phyloP scores from a whole-genome alignment of 768 basidiomycete species.

The Auricularia sp. region DNA sequence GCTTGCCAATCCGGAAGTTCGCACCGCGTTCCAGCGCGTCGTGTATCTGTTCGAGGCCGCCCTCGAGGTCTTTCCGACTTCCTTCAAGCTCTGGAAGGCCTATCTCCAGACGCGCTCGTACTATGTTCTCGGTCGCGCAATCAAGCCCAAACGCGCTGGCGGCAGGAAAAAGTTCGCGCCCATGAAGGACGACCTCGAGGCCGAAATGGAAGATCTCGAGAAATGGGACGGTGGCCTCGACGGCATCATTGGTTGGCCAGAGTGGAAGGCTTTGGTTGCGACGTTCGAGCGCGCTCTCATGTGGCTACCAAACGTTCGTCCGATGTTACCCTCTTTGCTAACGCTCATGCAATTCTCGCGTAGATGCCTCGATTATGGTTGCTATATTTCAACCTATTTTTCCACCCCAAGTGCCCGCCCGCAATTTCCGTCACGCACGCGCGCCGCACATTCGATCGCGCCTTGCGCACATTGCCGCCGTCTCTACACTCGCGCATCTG shows the following conservation, averaged over 20 bases:
- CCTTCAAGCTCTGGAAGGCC: conserved; percentile 93
- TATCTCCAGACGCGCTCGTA: conserved; percentile 77
- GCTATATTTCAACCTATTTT: conserved; percentile 83
- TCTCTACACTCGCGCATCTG: conserved; percentile 88
- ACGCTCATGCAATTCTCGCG: not conserved
- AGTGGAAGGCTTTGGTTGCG: conserved; percentile 85
- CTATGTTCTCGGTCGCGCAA: conserved; percentile 73
- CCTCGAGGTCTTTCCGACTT: conserved; percentile 73
- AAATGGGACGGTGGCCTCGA: conserved; percentile 84
- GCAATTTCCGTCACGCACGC: conserved; percentile 81
- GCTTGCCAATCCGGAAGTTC: conserved; percentile 60
- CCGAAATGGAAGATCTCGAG: conserved; percentile 68
- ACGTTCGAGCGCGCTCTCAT: conserved; percentile 87
- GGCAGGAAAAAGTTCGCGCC: conserved; percentile 88
- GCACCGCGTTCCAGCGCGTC: conserved; percentile 71
- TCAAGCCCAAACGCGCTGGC: conserved; percentile 66
- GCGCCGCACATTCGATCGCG: conserved; percentile 87
- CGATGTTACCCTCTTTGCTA: conserved; percentile 3
- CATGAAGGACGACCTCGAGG: conserved; percentile 83
- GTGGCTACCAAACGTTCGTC: conserved; percentile 82
- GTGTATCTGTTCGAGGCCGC: conserved; percentile 94
- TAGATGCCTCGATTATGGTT: conserved; percentile 93
- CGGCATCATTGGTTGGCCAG: conserved; percentile 86
- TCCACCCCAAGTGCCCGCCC: conserved; percentile 82
- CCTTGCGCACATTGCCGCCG: conserved; percentile 85